Conservation (phyloP, 352 stramenopile species). For the Globisporangium irregulare region DNA sequence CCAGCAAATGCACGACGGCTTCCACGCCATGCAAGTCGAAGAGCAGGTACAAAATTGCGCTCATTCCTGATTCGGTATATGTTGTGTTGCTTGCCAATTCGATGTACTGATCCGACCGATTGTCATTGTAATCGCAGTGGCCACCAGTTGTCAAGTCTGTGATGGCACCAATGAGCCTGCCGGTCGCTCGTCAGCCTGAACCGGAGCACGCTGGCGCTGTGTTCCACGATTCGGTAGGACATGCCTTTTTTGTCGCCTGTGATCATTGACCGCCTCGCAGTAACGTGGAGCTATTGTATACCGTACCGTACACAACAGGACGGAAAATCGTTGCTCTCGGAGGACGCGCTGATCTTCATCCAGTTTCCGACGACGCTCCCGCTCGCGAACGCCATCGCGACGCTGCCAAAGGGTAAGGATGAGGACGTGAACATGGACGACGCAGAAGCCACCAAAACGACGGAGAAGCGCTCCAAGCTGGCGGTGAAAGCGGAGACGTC, state of each 20-base stretch:
- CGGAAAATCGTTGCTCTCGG: slow-evolving; percentile 46
- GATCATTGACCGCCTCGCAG: too few species aligned
- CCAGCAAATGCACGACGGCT: slow-evolving; percentile 35
- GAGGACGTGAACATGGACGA: slow-evolving; percentile 30
- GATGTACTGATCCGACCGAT: background rate
- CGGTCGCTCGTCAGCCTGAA: slow-evolving; percentile 64
- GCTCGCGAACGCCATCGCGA: slow-evolving; percentile 45
- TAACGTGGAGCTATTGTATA: background rate
- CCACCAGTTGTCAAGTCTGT: slow-evolving; percentile 70
- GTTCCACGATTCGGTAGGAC: slow-evolving; percentile 50
- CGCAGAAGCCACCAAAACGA: background rate
- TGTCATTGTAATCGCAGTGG: slow-evolving; percentile 34
- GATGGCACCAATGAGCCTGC: slow-evolving; percentile 83
- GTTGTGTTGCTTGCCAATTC: background rate
- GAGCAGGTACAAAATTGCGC: slow-evolving; percentile 24
- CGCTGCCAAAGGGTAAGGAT: slow-evolving; percentile 26
- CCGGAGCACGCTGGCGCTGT: slow-evolving; percentile 54
- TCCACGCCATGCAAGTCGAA: slow-evolving; percentile 57
- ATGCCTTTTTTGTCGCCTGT: background rate
- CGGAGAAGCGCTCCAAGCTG: slow-evolving; percentile 15
- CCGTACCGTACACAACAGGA: slow-evolving; percentile 12
- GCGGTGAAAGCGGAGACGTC: slow-evolving; percentile 13
- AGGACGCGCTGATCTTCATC: slow-evolving; percentile 81
- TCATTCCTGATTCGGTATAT: background rate
- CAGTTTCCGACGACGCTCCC: slow-evolving; percentile 83